Conservation (phyloP, 2,329 filamentous ascomycete genomes). For the Ambrosiella beaveri region DNA sequence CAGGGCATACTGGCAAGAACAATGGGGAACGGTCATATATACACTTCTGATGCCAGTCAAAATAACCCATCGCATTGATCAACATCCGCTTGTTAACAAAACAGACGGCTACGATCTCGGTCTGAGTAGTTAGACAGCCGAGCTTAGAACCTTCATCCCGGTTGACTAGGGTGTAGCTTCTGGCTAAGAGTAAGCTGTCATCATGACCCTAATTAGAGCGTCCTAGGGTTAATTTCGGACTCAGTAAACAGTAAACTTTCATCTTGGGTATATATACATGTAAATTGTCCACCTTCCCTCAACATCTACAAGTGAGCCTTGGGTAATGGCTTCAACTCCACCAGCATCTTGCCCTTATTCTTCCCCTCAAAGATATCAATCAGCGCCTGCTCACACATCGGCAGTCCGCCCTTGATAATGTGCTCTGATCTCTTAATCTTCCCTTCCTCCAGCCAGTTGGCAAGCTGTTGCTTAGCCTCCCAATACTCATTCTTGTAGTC, state of each 20-base stretch:
- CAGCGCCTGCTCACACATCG: slow-evolving; percentile 44
- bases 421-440: slow-evolving; percentile 57
- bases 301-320: slow-evolving; percentile 3
- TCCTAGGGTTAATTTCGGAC: too few relatives aligned
- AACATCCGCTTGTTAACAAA: too few relatives aligned
- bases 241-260: neutral
- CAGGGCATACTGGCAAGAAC: too few relatives aligned
- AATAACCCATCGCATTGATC: too few relatives aligned
- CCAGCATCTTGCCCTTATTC: slow-evolving; percentile 47
- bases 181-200: too few relatives aligned
- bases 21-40: too few relatives aligned
- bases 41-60: too few relatives aligned
- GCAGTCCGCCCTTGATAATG: slow-evolving; percentile 51
- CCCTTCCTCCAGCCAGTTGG: slow-evolving; percentile 51
- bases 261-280: neutral
- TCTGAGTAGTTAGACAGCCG: too few relatives aligned
- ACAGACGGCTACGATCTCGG: too few relatives aligned
- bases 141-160: too few relatives aligned
- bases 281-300: neutral
- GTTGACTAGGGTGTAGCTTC: too few relatives aligned
- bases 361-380: slow-evolving; percentile 47
- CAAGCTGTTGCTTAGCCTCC: slow-evolving; percentile 41
- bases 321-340: slow-evolving; percentile 28
- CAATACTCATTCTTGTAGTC: slow-evolving; percentile 44
- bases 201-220: too few relatives aligned